Evolutionary conservation across 2,329 filamentous ascomycete genomes (phyloP), one percentile per base, ranked within the genome.

Genomic region (Sclerotinia borealis): DNA sequence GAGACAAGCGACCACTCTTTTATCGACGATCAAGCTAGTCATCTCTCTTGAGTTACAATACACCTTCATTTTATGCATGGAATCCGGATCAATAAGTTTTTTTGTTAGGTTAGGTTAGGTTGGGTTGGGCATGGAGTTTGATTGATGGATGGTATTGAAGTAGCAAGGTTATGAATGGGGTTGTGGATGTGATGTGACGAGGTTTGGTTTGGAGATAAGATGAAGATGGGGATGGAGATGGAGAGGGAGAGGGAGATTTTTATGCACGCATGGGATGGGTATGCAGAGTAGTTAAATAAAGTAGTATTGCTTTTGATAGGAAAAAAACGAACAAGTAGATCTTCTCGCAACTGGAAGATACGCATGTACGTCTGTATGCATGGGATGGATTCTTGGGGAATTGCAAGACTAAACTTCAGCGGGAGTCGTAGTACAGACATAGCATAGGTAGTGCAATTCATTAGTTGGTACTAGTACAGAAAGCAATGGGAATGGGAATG

Each of bases 1-100:
- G 39, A 59, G n/a, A 39, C 29, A 31, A 52, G 64, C 17, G 59
- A 59, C 50, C 63, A 61, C 31, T 69, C 63, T 36, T 48, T 71
- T 50, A 68, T 67, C 31, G 71, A 72, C 61, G 70, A 72, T 34
- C 66, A 70, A 48, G 69, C 69, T 50, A 72, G 66, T 64, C 67
- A 70, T 64, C 67, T 72, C 61, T 72, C 70, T 59, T 73, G 54
- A 71, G 39, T n/a, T 47, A 27, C 43, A 25, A 15, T 47, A 27
- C 22, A 25, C 27, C 63, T 15, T 45, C 54, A n/a, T 22, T 17
- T 43, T 56, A 34, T 45, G 39, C 39, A 56, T 50, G 48, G 48
- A 50, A 9, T 50, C 25, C 48, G 48, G 54, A 45, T 45, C 13
- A 34, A 45, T n/a, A 34, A 50, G 9, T 22, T 45, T 56, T 56